A percentile compares a stretch with the other conserved stretches of the same genome.
Evolutionary conservation across 139 green algal species (phyloP).

Genomic region (Chlorella sp.): DNA sequence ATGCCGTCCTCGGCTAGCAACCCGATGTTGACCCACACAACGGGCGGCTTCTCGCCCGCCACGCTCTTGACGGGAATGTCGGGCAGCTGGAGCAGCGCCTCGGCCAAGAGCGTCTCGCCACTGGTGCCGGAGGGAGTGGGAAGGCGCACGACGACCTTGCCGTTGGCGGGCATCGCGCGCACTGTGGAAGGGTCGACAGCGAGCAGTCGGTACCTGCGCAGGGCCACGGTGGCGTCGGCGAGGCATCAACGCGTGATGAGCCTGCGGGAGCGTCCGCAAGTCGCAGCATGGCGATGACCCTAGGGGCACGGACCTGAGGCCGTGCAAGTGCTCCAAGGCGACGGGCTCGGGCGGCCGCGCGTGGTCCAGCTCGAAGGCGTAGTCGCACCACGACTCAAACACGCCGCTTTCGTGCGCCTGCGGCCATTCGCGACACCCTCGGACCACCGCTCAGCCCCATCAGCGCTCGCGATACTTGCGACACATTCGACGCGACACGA

Average conservation of each 20-base stretch:
- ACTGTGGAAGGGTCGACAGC: conserved; percentile 9
- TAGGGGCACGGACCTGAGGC: background rate
- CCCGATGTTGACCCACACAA: conserved; percentile 53
- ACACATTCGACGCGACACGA: no score
- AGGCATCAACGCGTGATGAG: no score
- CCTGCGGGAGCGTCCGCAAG: no score
- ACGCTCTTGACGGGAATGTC: conserved; percentile 27
- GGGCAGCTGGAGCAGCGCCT: conserved; percentile 49
- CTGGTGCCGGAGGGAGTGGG: no score
- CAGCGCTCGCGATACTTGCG: no score
- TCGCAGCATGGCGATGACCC: no score
- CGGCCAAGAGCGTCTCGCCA: conserved; percentile 7
- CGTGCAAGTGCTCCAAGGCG: conserved; percentile 2
- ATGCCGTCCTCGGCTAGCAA: conserved; percentile 49
- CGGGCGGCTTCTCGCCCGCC: conserved; percentile 17
- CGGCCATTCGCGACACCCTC: no score
- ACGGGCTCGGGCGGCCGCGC: conserved; percentile 26
- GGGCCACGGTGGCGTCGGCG: no score
- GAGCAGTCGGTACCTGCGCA: conserved; percentile 23
- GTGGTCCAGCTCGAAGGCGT: conserved; percentile 21
- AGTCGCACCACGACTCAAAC: conserved; percentile 40
- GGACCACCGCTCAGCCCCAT: no score
- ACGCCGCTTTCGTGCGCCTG: conserved; percentile 8
- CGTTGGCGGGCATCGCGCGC: conserved; percentile 11
- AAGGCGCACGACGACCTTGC: conserved; percentile 14